These are phyloP conservation scores for Pseudogymnoascus sp. DNA, from an alignment of 2,329 filamentous ascomycete species.

Conservation along the genomic window DNA sequence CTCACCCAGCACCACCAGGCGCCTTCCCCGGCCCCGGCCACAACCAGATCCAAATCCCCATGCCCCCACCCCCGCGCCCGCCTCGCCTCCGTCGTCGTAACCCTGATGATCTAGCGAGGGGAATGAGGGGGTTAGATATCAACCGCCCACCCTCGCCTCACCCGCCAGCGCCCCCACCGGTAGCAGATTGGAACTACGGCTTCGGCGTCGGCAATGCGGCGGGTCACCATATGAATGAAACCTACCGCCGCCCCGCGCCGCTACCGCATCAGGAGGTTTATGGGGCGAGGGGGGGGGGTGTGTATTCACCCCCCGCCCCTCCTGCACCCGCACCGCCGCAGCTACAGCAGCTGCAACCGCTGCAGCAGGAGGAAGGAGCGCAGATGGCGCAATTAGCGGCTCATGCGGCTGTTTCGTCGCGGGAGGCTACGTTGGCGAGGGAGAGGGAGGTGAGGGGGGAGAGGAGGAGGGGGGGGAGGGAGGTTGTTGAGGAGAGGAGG, in stretches of 20 bases:
- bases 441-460: background rate
- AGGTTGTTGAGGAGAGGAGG: too few species aligned
- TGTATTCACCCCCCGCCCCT: background rate
- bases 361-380: background rate
- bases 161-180: background rate
- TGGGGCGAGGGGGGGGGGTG: background rate
- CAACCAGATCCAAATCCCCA: background rate
- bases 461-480: background rate
- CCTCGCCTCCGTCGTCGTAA: background rate
- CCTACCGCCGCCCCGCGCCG: conserved; percentile 37
- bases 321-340: conserved; percentile 12
- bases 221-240: conserved; percentile 53
- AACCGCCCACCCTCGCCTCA: conserved; percentile 17
- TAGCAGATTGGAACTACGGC: conserved; percentile 34
- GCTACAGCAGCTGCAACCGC: background rate
- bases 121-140: conserved; percentile 38
- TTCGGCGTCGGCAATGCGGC: conserved; percentile 44
- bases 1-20: conserved; percentile 16
- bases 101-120: conserved; percentile 38
- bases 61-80: background rate
- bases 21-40: background rate
- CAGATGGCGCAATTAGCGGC: background rate
- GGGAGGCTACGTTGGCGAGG: conserved; percentile 17
- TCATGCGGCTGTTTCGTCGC: conserved; percentile 20
- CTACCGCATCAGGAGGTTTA: conserved; percentile 12